Base-by-base conservation (phyloP, 805 yeast genomes). In the Metschnikowia picachoensis region DNA sequence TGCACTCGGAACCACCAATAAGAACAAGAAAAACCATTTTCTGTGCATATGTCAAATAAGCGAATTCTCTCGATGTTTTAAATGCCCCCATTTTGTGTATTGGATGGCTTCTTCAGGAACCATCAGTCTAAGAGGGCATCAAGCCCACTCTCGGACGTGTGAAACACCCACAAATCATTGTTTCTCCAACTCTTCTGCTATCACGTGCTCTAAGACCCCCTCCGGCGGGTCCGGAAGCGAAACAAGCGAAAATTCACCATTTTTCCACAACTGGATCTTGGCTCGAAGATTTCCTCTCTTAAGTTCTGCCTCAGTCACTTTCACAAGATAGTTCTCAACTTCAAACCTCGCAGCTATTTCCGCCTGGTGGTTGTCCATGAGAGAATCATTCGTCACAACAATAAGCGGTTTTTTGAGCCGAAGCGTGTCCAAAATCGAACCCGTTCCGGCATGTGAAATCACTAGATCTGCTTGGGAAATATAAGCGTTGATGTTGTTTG, bases 371-470 rank as follows among this genome's bases (percentile, higher is more conserved):
- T 41, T 36, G 35, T 55, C 56, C 59, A 88, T 86, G n/a, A 94
- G 73, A 5, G 62, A 55, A 10, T 76, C 74, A 61, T 92, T 92
- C 8, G 82, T 78, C 28, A 89, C 84, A 7, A 86, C 90, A 1
- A 91, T 67, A 46, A 89, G 66, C 20, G 76, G 79, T 58, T 79
- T 83, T 1, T 65, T 44, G 28, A 59, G 58, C 17, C 94, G 72
- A 32, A 89, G 64, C 0, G 87, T 75, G 58, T 92, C 99, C 27
- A 94, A 63, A 8, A 92, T 86, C 0, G 97, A 87, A 2, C 99
- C 99, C 0, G 98, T 88, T 1, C 85, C 85, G 0, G 96, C 97
- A 61, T 94, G 98, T 0, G 96, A 82, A 11, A 94, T 75, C 10
- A 92, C 87, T 36, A 88, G 54, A 41, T 80, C 80, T 2, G 82